phyloP scores from a whole-genome alignment of 1,284 basidiomycete genomes.

The Cutaneotrichosporon cavernicola region DNA sequence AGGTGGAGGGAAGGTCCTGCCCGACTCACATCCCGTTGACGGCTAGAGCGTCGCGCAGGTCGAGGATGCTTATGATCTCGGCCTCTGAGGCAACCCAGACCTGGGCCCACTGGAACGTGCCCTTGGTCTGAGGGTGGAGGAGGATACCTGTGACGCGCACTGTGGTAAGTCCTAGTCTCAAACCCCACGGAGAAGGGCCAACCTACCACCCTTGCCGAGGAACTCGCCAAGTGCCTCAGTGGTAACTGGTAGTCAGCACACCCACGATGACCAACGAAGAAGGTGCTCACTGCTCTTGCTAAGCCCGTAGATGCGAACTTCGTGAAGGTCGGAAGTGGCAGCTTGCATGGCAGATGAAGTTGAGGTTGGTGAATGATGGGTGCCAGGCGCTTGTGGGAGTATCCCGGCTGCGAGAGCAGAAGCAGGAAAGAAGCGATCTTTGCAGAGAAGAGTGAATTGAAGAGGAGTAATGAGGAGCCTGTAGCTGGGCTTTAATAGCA shows the following conservation, averaged over 20 bases:
- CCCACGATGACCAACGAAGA: not conserved
- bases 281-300: slow-evolving; percentile 23
- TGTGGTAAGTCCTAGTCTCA: slow-evolving; percentile 8
- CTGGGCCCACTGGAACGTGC: slow-evolving; percentile 41
- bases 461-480: not conserved
- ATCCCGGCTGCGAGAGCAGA: not conserved
- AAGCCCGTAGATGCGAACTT: slow-evolving; percentile 35
- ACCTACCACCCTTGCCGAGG: slow-evolving; percentile 38
- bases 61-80: slow-evolving; percentile 36
- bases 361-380: not conserved
- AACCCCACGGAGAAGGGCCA: not conserved
- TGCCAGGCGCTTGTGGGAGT: not conserved
- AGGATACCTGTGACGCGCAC: slow-evolving; percentile 36
- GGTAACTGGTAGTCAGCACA: slow-evolving; percentile 30
- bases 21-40: slow-evolving; percentile 39
- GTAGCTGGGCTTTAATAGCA: not conserved
- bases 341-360: slow-evolving; percentile 12
- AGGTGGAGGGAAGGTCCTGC: not conserved
- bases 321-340: slow-evolving; percentile 18
- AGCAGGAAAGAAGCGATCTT: not conserved
- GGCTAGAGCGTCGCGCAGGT: slow-evolving; percentile 32
- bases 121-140: slow-evolving; percentile 26
- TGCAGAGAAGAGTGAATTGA: slow-evolving; percentile 3
- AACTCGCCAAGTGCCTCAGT: slow-evolving; percentile 36
- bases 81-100: slow-evolving; percentile 37